Evolutionary conservation across 208 protist genomes (phyloP).

Genomic region (Leishmania guyanensis): DNA sequence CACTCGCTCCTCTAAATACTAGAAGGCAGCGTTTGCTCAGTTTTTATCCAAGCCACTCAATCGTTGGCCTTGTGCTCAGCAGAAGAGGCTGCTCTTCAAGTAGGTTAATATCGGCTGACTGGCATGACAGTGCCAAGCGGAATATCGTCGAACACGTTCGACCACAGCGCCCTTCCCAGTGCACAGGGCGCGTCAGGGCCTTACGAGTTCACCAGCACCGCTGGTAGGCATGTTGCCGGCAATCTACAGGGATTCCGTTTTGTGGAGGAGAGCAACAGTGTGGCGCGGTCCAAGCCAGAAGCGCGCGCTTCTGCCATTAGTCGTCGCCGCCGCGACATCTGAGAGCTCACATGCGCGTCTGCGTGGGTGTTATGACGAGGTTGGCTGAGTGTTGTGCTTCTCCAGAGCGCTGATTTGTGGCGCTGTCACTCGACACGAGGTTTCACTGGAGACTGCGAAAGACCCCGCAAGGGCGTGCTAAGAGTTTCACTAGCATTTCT

Average conservation of each 20-base stretch:
- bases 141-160: slow-evolving; percentile 18
- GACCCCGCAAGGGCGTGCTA: neutral
- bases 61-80: neutral
- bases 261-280: slow-evolving; percentile 21
- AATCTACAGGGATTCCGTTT: slow-evolving; percentile 78
- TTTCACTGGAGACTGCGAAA: too few relatives aligned
- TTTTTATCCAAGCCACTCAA: neutral
- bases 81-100: neutral
- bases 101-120: neutral
- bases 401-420: neutral
- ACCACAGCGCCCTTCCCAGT: slow-evolving; percentile 27
- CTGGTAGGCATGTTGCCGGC: slow-evolving; percentile 62
- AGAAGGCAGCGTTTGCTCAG: neutral
- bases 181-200: slow-evolving; percentile 18
- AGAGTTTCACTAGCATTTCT: neutral
- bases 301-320: slow-evolving; percentile 7
- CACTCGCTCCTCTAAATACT: too few relatives aligned
- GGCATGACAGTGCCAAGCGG: neutral
- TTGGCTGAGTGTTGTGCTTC: neutral
- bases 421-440: neutral
- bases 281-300: neutral
- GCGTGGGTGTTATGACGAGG: neutral
- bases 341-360: neutral
- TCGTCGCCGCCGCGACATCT: slow-evolving; percentile 29
- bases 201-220: slow-evolving; percentile 33